Percentiles rank a stretch among this genome's conserved stretches.
Evolutionary conservation across 345 rosid genomes (phyloP).

Genomic region (Salix koriyanagi): DNA sequence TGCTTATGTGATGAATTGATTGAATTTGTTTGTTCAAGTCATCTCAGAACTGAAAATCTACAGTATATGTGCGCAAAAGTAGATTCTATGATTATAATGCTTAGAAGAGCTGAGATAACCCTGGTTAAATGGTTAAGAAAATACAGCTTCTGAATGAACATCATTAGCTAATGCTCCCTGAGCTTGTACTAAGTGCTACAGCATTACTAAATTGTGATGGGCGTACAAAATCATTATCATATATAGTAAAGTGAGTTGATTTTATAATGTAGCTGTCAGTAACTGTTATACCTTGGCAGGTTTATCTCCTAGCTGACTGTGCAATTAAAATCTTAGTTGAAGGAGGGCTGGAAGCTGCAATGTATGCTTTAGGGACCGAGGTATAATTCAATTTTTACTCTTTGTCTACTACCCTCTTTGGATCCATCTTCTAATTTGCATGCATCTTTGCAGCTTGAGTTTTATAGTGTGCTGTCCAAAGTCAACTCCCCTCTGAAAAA

Average conservation of each 20-base stretch:
- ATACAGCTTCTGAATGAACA: conserved; percentile 7
- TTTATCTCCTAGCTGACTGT: conserved; percentile 64
- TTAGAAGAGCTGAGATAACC: neutral
- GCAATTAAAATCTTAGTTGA: conserved; percentile 80
- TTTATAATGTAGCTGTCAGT: conserved; percentile 6
- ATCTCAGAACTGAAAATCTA: neutral
- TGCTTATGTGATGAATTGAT: neutral
- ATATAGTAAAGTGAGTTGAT: neutral
- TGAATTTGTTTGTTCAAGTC: conserved; percentile 3
- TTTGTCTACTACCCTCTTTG: conserved; percentile 5
- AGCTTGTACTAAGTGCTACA: neutral
- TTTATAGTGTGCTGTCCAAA: conserved; percentile 48
- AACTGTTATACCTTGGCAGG: conserved; percentile 46
- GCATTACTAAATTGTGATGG: neutral
- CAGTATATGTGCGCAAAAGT: neutral
- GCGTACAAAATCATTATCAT: neutral
- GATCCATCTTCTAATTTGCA: conserved; percentile 16
- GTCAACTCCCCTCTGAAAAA: conserved; percentile 54
- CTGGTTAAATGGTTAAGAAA: neutral
- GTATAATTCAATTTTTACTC: conserved; percentile 25
- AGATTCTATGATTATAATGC: conserved; percentile 2
- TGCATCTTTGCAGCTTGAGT: conserved; percentile 69
- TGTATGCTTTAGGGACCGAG: conserved; percentile 89
- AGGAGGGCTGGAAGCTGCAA: conserved; percentile 72
- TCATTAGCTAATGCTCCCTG: neutral